Base-by-base conservation (phyloP, 2,329 filamentous ascomycete species). In the Cladophialophora bantiana region DNA sequence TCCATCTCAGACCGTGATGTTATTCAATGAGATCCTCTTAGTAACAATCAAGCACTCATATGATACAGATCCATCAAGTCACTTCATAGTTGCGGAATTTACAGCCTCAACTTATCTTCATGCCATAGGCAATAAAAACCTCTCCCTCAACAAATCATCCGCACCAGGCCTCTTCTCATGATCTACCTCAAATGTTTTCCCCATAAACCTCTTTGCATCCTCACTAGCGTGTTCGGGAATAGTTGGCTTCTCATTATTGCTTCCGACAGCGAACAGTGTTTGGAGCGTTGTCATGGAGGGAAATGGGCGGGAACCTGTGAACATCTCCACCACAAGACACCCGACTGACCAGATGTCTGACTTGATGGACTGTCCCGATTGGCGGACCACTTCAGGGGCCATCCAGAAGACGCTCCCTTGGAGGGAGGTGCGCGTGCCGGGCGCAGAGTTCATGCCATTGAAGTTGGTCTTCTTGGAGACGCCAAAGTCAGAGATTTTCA, bases 341-440 rank as follows among this genome's bases (percentile, higher is more conserved):
- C 95, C 95, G 31, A 99, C 86, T 54, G 93, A 97, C 95, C 95
- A 99, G 73, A 99, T 99, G 75, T 99, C 95, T 13, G 95, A 95
- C 82, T 98, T 98, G 81, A 94, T 93, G 4, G 94, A 98, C 81
- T 99, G 97, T 5, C 93, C 94, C 2, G 94, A 98, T 80, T 98
- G 95, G 75, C 95, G 95, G 69, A 99, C 95, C 20, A 99, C 95
- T 82, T 99, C 95, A 7, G 95, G 95, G 0, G 95, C 95, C 95
- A 99, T 99, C 95, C 95, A 99, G 82, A 97, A 99, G 60, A 99
- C 95, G 32, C 93, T 97, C 13, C 95, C 95, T 78, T 99, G 95
- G 3, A 99, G 86, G 1, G 94, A 98, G 10, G 88, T 85, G 6
- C 84, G 83, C 71, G 86, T 83, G 83, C 99, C 99, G 65, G 92